Conservation (phyloP, 1,284 basidiomycete species). For the Ceratobasidium sp. region DNA sequence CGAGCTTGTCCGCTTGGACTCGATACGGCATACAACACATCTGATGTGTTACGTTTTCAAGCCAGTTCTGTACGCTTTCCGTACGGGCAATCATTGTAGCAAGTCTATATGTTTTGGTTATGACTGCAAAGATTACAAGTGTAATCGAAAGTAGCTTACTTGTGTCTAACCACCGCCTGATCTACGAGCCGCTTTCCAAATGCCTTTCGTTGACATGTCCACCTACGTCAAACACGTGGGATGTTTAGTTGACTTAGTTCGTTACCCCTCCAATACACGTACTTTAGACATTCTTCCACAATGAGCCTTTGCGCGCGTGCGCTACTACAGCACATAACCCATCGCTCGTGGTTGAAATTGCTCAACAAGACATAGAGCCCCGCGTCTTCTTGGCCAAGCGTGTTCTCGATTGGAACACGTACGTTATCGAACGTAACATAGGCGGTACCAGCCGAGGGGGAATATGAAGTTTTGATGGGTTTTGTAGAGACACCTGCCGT, state of each 20-base stretch:
- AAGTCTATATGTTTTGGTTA: constrained; percentile 53
- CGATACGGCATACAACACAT: constrained; percentile 57
- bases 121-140: background rate
- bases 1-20: constrained; percentile 67
- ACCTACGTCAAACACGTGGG: constrained; percentile 54
- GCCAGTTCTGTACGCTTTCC: constrained; percentile 85
- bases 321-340: constrained; percentile 77
- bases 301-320: constrained; percentile 72
- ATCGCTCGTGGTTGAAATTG: constrained; percentile 80
- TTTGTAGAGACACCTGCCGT: constrained; percentile 82
- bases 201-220: constrained; percentile 79
- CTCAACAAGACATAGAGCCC: constrained; percentile 78
- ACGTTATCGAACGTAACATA: constrained; percentile 90
- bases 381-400: constrained; percentile 81
- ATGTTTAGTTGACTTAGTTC: background rate
- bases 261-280: constrained; percentile 48
- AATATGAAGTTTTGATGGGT: constrained; percentile 85
- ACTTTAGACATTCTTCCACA: constrained; percentile 76
- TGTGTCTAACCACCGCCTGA: constrained; percentile 83
- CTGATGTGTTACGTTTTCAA: constrained; percentile 76
- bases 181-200: constrained; percentile 84
- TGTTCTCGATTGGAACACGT: constrained; percentile 83
- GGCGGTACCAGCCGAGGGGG: constrained; percentile 70
- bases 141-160: constrained; percentile 50
- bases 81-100: constrained; percentile 81